These are phyloP conservation scores for Calonectria ilicicola DNA, from an alignment of 2,329 filamentous ascomycete genomes.

Conservation along the genomic window DNA sequence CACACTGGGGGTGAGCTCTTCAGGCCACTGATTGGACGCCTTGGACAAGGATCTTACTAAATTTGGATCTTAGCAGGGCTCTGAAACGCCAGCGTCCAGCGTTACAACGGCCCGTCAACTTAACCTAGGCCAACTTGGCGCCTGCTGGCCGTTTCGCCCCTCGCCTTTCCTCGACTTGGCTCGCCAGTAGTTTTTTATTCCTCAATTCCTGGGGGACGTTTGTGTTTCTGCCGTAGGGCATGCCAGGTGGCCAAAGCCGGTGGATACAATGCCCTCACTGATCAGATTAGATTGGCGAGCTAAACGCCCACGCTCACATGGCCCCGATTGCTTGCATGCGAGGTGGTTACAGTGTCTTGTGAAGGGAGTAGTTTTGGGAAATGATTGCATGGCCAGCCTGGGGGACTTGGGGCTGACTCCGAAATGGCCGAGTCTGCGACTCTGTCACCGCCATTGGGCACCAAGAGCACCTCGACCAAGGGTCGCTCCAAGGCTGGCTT, in stretches of 20 bases:
- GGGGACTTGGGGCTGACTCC: not conserved
- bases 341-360: slow-evolving; percentile 1
- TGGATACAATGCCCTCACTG: slow-evolving; percentile 21
- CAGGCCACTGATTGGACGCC: slow-evolving; percentile 49
- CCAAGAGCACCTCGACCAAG: not conserved
- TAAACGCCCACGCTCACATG: slow-evolving; percentile 37
- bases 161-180: not conserved
- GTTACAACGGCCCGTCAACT: slow-evolving; percentile 37
- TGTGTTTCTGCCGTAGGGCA: slow-evolving; percentile 7
- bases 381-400: slow-evolving; percentile 3
- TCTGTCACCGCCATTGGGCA: not conserved
- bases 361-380: not conserved
- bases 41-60: slow-evolving; percentile 48
- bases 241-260: slow-evolving; percentile 29
- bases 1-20: slow-evolving; percentile 44
- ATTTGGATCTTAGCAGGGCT: slow-evolving; percentile 44
- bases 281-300: slow-evolving; percentile 41
- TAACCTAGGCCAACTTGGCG: slow-evolving; percentile 19
- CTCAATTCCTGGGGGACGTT: not conserved
- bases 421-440: not conserved
- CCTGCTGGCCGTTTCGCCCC: not conserved
- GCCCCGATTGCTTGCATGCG: slow-evolving; percentile 9
- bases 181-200: not conserved
- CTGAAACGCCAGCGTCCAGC: slow-evolving; percentile 45
- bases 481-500: not conserved